These are phyloP conservation scores for Lithohypha guttulata DNA, from an alignment of 2,329 filamentous ascomycete genomes.

Conservation along the genomic window DNA sequence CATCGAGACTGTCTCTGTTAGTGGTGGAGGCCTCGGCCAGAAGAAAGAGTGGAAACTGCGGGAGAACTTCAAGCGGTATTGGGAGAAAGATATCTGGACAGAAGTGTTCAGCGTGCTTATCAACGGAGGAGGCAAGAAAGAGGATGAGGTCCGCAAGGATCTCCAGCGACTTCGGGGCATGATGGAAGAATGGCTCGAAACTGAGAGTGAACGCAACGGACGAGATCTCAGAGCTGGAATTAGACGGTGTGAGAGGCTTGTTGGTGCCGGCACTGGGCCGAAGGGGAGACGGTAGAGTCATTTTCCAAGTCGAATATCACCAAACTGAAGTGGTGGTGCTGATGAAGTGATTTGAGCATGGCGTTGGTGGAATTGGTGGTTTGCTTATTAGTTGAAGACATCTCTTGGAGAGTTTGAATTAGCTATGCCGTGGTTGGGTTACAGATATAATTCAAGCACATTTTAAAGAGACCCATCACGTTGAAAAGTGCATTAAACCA, in stretches of 20 bases:
- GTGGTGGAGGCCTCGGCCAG: constrained; percentile 15
- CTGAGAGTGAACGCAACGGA: constrained; percentile 20
- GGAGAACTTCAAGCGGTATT: constrained; percentile 84
- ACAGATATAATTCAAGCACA: no score
- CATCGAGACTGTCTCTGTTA: constrained; percentile 57
- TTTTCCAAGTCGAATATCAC: constrained; percentile 6
- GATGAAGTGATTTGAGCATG: constrained; percentile 9
- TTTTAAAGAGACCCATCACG: no score
- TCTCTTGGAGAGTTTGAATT: neutral
- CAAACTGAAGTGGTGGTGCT: neutral
- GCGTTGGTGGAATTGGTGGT: constrained; percentile 10
- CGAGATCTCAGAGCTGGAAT: constrained; percentile 19
- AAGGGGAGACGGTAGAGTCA: constrained; percentile 7
- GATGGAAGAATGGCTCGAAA: constrained; percentile 21
- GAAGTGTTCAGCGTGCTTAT: constrained; percentile 75
- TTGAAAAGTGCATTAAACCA: no score
- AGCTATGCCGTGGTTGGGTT: neutral
- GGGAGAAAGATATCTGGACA: constrained; percentile 86
- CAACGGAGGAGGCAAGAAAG: constrained; percentile 56
- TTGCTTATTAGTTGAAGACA: neutral
- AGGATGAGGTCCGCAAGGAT: constrained; percentile 51
- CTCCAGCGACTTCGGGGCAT: constrained; percentile 14
- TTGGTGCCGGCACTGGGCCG: constrained; percentile 9
- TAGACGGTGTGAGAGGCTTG: constrained; percentile 19
- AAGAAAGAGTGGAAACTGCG: constrained; percentile 66